A percentile compares a stretch with the other conserved stretches of the same genome.
Conservation (phyloP, 202 grass and related monocot species). For the Eragrostis tef region DNA sequence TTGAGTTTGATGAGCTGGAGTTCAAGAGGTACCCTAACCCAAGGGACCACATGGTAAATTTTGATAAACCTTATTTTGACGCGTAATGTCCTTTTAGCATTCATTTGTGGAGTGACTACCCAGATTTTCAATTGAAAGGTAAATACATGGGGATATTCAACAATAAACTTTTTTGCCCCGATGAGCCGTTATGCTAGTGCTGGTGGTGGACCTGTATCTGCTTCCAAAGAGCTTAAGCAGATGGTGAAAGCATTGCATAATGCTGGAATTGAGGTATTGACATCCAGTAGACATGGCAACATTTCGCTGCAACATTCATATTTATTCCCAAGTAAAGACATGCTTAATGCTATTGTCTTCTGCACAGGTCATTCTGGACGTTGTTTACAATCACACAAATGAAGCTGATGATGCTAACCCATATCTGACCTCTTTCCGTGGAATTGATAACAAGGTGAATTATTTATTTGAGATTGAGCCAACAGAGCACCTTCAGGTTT, state of each 20-base stretch:
- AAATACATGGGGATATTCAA: constrained; percentile 99
- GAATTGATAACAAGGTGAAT: constrained; percentile 93
- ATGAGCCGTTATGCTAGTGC: constrained; percentile 98
- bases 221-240: constrained; percentile 86
- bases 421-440: constrained; percentile 92
- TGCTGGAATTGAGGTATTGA: constrained; percentile 86
- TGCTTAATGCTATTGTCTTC: constrained; percentile 22
- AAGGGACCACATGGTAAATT: constrained; percentile 73
- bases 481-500: constrained; percentile 22
- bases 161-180: constrained; percentile 96
- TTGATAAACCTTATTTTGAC: not conserved
- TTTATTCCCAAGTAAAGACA: not conserved
- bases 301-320: constrained; percentile 1
- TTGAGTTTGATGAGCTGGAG: constrained; percentile 98
- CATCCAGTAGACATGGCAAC: constrained; percentile 3
- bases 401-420: constrained; percentile 86
- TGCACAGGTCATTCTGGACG: constrained; percentile 92
- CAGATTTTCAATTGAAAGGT: constrained; percentile 60
- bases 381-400: constrained; percentile 99
- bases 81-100: not conserved
- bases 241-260: constrained; percentile 98
- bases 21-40: constrained; percentile 84
- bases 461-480: constrained; percentile 2
- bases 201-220: constrained; percentile 80
- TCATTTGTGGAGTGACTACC: constrained; percentile 35